Evolutionary conservation across 1,284 basidiomycete species (phyloP).

Genomic region (Cutaneotrichosporon sp.): DNA sequence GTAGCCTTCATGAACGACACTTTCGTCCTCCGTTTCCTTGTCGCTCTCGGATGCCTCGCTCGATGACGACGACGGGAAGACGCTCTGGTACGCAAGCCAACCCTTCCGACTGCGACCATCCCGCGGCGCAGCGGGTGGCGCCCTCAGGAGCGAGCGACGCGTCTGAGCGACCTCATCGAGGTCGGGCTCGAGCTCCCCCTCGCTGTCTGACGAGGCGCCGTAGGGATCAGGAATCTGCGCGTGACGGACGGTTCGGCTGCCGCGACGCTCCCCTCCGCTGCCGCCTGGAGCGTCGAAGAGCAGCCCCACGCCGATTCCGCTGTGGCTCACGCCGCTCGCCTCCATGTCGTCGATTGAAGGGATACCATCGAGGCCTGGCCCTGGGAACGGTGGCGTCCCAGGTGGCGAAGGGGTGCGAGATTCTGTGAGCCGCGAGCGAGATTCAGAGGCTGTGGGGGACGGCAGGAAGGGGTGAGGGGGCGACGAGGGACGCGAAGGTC

Average conservation of each 20-base stretch:
- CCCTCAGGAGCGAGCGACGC: conserved; percentile 32
- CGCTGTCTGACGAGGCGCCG: conserved; percentile 39
- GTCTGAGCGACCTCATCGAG: conserved; percentile 41
- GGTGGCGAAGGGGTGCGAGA: conserved; percentile 34
- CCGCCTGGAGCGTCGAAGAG: conserved; percentile 28
- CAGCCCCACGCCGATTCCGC: conserved; percentile 35
- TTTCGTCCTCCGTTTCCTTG: conserved; percentile 42
- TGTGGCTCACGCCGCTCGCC: conserved; percentile 14
- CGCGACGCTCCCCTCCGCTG: background rate
- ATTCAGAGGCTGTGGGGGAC: conserved; percentile 36
- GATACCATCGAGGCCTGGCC: conserved; percentile 43
- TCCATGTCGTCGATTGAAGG: conserved; percentile 41
- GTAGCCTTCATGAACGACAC: conserved; percentile 27
- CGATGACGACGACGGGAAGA: conserved; percentile 49
- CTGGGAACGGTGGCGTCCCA: conserved; percentile 46
- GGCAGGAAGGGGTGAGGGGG: conserved; percentile 48
- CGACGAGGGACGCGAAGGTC: background rate
- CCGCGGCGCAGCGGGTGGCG: background rate
- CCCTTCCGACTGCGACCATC: conserved; percentile 37
- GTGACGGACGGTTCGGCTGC: background rate
- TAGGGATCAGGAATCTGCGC: conserved; percentile 44
- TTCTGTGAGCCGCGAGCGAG: conserved; percentile 34
- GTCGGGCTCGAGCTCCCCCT: conserved; percentile 36
- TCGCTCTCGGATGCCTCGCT: conserved; percentile 40
- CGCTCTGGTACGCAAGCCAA: conserved; percentile 54